Base-by-base conservation (phyloP, 805 yeast genomes). In the Starmerella vitae region DNA sequence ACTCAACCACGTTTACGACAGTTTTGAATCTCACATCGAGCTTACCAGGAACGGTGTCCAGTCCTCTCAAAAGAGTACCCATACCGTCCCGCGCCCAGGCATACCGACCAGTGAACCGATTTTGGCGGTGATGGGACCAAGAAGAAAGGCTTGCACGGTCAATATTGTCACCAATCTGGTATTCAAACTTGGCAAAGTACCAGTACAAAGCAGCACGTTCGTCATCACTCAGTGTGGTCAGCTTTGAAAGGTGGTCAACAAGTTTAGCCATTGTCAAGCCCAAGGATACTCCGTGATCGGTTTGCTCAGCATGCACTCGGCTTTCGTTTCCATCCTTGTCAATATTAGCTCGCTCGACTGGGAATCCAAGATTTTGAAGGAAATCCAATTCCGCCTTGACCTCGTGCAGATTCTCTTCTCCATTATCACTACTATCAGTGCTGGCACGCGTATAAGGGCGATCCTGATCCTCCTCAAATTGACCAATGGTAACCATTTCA, bases 101-200 rank as follows among this genome's bases (percentile, higher is more conserved):
- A 37, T 61, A 65, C 13, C 55, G 50, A 3, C 68, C 68, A 2
- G 61, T 51, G 35, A 64, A 63, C 38, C 62, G 56, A 34, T 60
- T 56, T 1, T 58, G 60, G 24, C 62, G 63, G 30, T 63, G 64
- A 38, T 63, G 67, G 20, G 63, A 62, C 68, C 68, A 63, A 15
- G 59, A 49, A 6, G 58, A 49, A 15, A 63, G 48, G 37, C 65
- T 57, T 20, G 63, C 52, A 21, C 54, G 45, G 34, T 60, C 55
- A 17, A 61, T 44, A 12, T 49, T 39, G 15, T 61, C 55, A 12
- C 65, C 66, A 26, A 55, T 50, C 18, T 53, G 47, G 46, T 58
- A 60, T 50, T 63, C 68, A 25, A 62, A 50, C 40, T 63, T 62
- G 10, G 67, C 64, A 33, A 53, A 53, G 36, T 64, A 61, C 68